These are phyloP conservation scores for Trichophyton equinum DNA, from an alignment of 2,329 filamentous ascomycete genomes.

Conservation along the genomic window DNA sequence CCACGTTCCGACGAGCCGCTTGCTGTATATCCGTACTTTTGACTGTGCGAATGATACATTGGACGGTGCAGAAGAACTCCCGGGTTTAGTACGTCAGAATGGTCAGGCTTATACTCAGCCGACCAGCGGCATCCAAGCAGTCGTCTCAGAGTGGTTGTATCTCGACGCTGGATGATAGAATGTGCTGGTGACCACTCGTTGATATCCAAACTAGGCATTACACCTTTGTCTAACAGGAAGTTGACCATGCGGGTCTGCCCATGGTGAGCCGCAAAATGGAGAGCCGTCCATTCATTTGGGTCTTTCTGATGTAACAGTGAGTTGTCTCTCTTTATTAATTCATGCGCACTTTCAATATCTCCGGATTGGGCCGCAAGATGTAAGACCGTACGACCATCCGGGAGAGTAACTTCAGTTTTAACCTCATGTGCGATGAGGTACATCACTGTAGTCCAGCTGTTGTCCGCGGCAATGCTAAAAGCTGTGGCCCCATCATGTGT, in stretches of 20 bases:
- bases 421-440: neutral
- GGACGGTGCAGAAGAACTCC: neutral
- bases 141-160: neutral
- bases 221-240: neutral
- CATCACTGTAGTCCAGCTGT: neutral
- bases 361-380: neutral
- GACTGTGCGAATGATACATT: neutral
- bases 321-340: neutral
- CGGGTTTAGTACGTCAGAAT: neutral
- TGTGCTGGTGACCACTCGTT: neutral
- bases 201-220: neutral
- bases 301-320: neutral
- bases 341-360: neutral
- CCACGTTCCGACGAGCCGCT: too few relatives aligned
- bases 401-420: neutral
- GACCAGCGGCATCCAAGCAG: neutral
- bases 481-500: neutral
- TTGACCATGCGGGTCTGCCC: neutral
- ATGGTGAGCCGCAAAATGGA: slow-evolving; percentile 2
- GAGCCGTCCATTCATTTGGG: neutral
- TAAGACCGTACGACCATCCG: neutral
- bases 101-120: neutral
- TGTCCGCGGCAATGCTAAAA: neutral
- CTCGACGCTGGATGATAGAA: neutral
- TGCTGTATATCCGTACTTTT: neutral